Base-by-base conservation (phyloP, 768 basidiomycete genomes). In the Auricularia auricula-judae region DNA sequence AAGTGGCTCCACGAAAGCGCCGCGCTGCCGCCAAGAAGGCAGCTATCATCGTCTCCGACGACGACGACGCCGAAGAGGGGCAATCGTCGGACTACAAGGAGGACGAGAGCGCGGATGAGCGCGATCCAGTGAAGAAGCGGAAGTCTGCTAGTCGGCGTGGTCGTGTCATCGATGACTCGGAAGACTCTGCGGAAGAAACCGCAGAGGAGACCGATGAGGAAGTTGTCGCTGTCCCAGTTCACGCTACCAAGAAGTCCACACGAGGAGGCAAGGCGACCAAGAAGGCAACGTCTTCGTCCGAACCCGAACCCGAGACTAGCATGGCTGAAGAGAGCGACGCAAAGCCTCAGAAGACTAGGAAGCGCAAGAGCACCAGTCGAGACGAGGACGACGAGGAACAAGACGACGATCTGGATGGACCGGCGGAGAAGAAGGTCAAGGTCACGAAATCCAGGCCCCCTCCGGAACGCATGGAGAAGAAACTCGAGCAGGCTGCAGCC, bases 101-200 rank as follows among this genome's bases (percentile, higher is more conserved):
- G 11, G 72, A 72, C 62, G 68, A 72, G 21, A 84, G 84, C 43
- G 82, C 81, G 4, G 29, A 34, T 4, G 34, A 59, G 56, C 56
- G 14, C 34, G 54, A 61, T 61, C 59, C 21, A 18, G 34, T 63
- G 39, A 65, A 61, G 61, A 68, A 64, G 47, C 43, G 47, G 18
- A 63, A 68, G 67, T 36, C 67, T 8, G 33, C 68, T 3, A 79
- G 77, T 36, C 8, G 8, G 12, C 77, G 76, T 43, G 76, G 76
- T n/a, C 72, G 68, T 35, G 86, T 87, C 84, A 85, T 84, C 43
- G 85, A 86, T 60, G 85, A 86, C 61, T 79, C 82, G 5, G 76
- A 68, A 23, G 66, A 66, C n/a, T 73, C 77, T 10, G 66, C 74
- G 23, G 35, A 36, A 36, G 35, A 39, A 1, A 35, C 36, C 62